Conservation (phyloP, 2,329 filamentous ascomycete genomes). For the Ophiostoma perfectum region DNA sequence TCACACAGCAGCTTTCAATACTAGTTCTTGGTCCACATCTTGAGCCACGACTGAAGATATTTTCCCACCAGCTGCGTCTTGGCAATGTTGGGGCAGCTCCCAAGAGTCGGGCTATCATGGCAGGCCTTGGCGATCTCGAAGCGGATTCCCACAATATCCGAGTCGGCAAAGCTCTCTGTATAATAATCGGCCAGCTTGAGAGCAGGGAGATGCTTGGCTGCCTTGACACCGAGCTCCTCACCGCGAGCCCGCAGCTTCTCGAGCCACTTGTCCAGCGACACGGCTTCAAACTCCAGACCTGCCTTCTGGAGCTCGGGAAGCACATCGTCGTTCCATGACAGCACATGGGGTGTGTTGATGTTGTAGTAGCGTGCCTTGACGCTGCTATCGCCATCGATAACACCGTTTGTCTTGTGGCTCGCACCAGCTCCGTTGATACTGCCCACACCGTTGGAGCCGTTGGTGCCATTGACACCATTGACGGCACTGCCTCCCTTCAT, state of each 20-base stretch:
- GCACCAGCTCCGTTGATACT: no score
- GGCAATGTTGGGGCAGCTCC: conserved; percentile 20
- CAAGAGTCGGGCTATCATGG: conserved; percentile 21
- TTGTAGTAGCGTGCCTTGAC: conserved; percentile 39
- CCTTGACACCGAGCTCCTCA: conserved; percentile 17
- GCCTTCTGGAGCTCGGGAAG: conserved; percentile 43
- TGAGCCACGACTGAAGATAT: conserved; percentile 23
- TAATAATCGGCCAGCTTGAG: conserved; percentile 26
- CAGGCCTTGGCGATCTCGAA: conserved; percentile 21
- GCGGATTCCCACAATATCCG: conserved; percentile 15
- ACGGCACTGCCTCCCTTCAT: conserved; percentile 8
- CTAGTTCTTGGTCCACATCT: conserved; percentile 21
- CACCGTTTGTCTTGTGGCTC: background rate
- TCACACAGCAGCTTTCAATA: background rate
- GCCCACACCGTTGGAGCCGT: conserved; percentile 23
- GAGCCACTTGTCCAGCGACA: conserved; percentile 40
- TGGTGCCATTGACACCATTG: conserved; percentile 12
- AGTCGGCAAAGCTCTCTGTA: conserved; percentile 17
- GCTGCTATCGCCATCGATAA: conserved; percentile 10
- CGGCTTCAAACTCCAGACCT: conserved; percentile 42
- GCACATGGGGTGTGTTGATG: conserved; percentile 43
- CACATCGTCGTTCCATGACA: conserved; percentile 48
- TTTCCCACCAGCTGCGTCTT: conserved; percentile 22
- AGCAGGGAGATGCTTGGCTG: conserved; percentile 21
- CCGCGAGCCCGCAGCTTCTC: conserved; percentile 17